Evolutionary conservation across 257 asterid genomes (phyloP), one percentile per base, ranked within the genome.

Genomic region (Anisodus tanguticus): DNA sequence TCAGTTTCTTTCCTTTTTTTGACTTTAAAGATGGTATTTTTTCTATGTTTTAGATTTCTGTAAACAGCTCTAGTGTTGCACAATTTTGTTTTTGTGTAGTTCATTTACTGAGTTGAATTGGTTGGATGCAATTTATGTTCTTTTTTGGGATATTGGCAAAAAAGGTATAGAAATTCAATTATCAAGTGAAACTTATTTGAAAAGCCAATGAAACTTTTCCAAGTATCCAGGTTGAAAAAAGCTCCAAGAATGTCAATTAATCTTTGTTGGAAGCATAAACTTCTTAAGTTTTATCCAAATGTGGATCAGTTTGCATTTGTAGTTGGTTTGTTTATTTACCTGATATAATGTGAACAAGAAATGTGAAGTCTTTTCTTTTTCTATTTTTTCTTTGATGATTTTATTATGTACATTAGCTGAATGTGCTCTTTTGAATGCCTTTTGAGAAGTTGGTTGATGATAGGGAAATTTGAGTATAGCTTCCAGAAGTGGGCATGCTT

Each of bases 81-180:
- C 0, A 45, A 72, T 11, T 72, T n/a, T 45, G n/a, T 6, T 47
- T 47, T 16, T 72, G 17, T 43, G 54, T 10, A 45, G 39, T 47
- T 11, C 2, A 47, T 31, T 72, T 47, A 11, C 17, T 74, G 39
- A 47, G 43, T 22, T 72, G 59, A 43, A 71, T 70, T 70, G 4
- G 31, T 71, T 71, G 15, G 35, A 72, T 47, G 80, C 80, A 19
- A 47, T 72, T 72, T 10, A 72, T 72, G 80, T 19, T 72, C 80
- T 72, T 76, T 74, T 49, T 71, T 49, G 37, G 6, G 0, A 74
- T 19, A 31, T 49, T 15, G 19, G 9, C 3, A 22, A 16, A 76
- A 26, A 51, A 11, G 45, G 37, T 76, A 76, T 51, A 12, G 62
- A 51, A 26, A 8, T 22, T 22, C 43, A 76, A 51, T 51, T 51